A percentile compares a stretch with the other conserved stretches of the same genome.
Conservation (phyloP, 768 basidiomycete species). For the Rhizopogon rudus region DNA sequence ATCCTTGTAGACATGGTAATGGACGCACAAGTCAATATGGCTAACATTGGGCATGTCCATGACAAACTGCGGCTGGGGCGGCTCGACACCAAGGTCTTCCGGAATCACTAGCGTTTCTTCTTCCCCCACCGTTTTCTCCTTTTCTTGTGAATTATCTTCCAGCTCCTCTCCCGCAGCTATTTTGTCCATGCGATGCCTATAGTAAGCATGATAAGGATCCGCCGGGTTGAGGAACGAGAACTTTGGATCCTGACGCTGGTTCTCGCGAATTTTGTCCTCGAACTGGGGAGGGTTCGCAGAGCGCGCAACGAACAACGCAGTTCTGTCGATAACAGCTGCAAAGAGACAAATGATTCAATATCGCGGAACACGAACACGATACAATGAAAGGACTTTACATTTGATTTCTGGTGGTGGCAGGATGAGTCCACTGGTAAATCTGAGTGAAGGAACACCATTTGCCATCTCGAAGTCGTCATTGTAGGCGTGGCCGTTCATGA, state of each 20-base stretch:
- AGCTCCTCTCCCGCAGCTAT: constrained; percentile 69
- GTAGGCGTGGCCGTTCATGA: constrained; percentile 37
- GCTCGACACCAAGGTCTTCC: constrained; percentile 68
- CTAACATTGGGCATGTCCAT: constrained; percentile 85
- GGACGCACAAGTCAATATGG: constrained; percentile 83
- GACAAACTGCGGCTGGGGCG: constrained; percentile 77
- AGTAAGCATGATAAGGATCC: constrained; percentile 99
- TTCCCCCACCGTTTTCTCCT: constrained; percentile 34
- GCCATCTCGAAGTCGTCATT: constrained; percentile 37
- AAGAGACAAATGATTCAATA: constrained; percentile 2
- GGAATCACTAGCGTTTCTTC: constrained; percentile 27
- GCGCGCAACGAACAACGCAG: constrained; percentile 85
- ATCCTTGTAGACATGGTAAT: neutral
- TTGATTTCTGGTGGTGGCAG: constrained; percentile 96
- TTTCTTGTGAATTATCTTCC: constrained; percentile 50
- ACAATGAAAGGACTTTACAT: constrained; percentile 42
- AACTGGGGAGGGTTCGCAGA: constrained; percentile 92
- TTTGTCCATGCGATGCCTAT: constrained; percentile 86
- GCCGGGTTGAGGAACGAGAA: constrained; percentile 97
- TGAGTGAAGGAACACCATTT: constrained; percentile 27
- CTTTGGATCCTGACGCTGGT: constrained; percentile 93
- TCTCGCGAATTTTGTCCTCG: constrained; percentile 96
- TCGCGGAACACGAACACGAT: constrained; percentile 4
- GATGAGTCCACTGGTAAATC: constrained; percentile 84
- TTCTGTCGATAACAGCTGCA: constrained; percentile 91